phyloP scores from a whole-genome alignment of 129 eudicot species.

The Deinandra increscens region DNA sequence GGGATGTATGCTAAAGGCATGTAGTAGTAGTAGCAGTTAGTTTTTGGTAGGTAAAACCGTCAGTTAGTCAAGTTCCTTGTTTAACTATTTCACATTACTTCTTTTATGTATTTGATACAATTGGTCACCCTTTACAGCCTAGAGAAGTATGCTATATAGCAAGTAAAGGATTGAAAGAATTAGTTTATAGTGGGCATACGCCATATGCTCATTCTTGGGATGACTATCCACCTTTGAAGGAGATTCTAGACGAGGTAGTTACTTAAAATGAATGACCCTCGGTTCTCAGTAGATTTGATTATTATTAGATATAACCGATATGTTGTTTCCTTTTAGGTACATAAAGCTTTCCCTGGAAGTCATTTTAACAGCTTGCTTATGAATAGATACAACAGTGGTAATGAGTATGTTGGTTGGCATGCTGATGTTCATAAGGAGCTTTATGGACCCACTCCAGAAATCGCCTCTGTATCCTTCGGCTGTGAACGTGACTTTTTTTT shows the following conservation, averaged over 20 bases:
- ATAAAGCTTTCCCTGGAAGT: slow-evolving; percentile 68
- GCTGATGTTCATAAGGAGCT: slow-evolving; percentile 90
- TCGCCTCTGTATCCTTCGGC: slow-evolving; percentile 89
- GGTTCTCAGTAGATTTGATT: neutral
- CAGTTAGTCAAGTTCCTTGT: too few relatives aligned
- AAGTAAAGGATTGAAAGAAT: slow-evolving; percentile 54
- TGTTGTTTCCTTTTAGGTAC: slow-evolving; percentile 52
- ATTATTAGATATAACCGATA: neutral
- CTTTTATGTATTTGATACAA: neutral
- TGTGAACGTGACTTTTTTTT: slow-evolving; percentile 87
- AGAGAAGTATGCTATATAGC: slow-evolving; percentile 88
- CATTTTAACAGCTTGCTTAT: slow-evolving; percentile 74
- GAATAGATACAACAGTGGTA: slow-evolving; percentile 79
- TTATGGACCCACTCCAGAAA: slow-evolving; percentile 83
- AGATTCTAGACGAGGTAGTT: slow-evolving; percentile 66
- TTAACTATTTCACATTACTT: neutral
- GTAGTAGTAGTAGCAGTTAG: too few relatives aligned
- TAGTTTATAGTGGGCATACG: slow-evolving; percentile 69
- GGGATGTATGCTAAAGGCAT: too few relatives aligned
- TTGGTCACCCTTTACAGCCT: slow-evolving; percentile 62
- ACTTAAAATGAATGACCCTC: too few relatives aligned
- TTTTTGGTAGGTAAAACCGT: too few relatives aligned
- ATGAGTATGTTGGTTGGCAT: slow-evolving; percentile 98
- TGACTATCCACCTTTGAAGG: slow-evolving; percentile 72
- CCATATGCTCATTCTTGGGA: slow-evolving; percentile 82